Conservation (phyloP, 73 alveolate genomes). For the Tetrahymena malaccensis region DNA sequence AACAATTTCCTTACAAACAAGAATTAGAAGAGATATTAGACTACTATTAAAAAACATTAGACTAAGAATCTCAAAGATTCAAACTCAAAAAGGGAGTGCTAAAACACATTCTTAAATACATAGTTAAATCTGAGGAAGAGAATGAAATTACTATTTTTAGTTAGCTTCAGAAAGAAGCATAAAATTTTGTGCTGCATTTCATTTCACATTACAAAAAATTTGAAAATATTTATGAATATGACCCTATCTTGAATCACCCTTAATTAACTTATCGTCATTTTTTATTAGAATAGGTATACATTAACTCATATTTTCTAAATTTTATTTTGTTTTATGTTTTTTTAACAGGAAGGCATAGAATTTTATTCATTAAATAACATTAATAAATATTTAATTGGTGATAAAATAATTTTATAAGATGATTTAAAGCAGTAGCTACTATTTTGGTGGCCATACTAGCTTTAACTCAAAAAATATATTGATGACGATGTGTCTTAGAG, state of each 20-base stretch:
- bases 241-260: background rate
- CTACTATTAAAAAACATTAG: background rate
- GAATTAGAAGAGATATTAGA: background rate
- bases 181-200: background rate
- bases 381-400: background rate
- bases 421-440: background rate
- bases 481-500: background rate
- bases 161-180: background rate
- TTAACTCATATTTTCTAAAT: too few relatives aligned
- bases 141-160: background rate
- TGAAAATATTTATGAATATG: background rate
- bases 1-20: background rate
- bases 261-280: background rate
- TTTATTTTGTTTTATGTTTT: too few relatives aligned
- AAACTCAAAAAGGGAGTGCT: background rate
- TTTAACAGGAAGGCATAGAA: background rate
- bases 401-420: background rate
- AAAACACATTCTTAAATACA: background rate
- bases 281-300: background rate
- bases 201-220: background rate
- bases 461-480: background rate
- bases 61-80: background rate
- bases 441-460: background rate
- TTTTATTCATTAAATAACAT: background rate
- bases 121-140: background rate